Evolutionary conservation across 208 protist genomes (phyloP).

Genomic region (Crithidia mellificae): DNA sequence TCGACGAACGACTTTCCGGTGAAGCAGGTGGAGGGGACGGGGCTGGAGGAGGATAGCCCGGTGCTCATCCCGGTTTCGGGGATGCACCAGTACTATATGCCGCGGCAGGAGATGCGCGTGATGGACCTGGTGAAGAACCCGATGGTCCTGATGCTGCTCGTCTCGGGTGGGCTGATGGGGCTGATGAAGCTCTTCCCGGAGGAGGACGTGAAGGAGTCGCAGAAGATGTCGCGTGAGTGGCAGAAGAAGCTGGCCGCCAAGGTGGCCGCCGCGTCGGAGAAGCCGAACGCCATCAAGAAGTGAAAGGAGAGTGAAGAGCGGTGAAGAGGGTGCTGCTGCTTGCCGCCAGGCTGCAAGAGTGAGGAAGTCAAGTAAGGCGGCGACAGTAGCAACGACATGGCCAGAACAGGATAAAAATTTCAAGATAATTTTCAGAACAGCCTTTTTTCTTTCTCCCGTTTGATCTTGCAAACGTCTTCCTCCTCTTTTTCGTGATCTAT

Average conservation of each 20-base stretch:
- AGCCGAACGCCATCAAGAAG: slow-evolving; percentile 16
- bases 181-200: slow-evolving; percentile 81
- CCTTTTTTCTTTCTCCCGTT: too few relatives aligned
- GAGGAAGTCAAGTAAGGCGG: not conserved
- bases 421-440: too few relatives aligned
- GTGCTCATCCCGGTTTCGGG: slow-evolving; percentile 57
- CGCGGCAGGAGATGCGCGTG: slow-evolving; percentile 73
- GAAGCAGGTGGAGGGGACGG: slow-evolving; percentile 62
- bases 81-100: slow-evolving; percentile 72
- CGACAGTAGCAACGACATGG: too few relatives aligned
- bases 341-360: too few relatives aligned
- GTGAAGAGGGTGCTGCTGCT: too few relatives aligned
- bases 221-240: slow-evolving; percentile 65
- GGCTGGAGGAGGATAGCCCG: slow-evolving; percentile 67
- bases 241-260: slow-evolving; percentile 54
- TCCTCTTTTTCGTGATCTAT: too few relatives aligned
- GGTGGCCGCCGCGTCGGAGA: slow-evolving; percentile 19
- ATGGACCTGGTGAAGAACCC: slow-evolving; percentile 72
- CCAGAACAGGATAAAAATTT: too few relatives aligned
- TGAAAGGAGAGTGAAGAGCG: not conserved
- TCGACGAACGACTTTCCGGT: slow-evolving; percentile 72
- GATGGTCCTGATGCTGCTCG: slow-evolving; percentile 82
- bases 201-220: slow-evolving; percentile 74
- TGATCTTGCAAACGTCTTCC: too few relatives aligned
- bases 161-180: slow-evolving; percentile 58